Conservation (phyloP, 306 rosid genomes). For the Vachellia collinsii region DNA sequence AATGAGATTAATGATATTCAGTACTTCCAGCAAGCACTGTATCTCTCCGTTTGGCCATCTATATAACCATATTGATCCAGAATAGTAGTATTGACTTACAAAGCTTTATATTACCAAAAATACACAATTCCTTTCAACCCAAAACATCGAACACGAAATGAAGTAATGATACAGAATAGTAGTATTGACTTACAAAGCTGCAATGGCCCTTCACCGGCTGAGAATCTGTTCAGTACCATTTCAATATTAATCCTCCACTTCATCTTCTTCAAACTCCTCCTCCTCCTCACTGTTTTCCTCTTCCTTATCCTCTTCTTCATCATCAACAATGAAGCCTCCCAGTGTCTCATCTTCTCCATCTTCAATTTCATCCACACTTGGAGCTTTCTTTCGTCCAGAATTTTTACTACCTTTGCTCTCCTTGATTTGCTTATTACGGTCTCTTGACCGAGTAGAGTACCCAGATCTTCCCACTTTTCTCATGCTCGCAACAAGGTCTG, state of each 20-base stretch:
- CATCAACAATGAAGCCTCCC: slow-evolving; percentile 72
- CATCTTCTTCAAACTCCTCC: slow-evolving; percentile 40
- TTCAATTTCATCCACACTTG: slow-evolving; percentile 37
- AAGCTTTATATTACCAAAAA: neutral
- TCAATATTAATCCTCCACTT: slow-evolving; percentile 33
- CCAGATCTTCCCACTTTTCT: slow-evolving; percentile 49
- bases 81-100: no score
- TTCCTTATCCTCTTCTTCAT: slow-evolving; percentile 50
- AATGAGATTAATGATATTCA: no score
- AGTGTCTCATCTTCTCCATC: slow-evolving; percentile 60
- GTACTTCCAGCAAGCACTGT: no score
- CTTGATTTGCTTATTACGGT: slow-evolving; percentile 26
- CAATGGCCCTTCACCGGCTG: neutral
- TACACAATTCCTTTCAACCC: neutral
- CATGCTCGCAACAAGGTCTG: slow-evolving; percentile 44
- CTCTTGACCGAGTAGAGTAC: slow-evolving; percentile 70
- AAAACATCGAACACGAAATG: neutral
- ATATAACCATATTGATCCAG: no score
- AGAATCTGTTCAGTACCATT: neutral
- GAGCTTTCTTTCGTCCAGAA: slow-evolving; percentile 45
- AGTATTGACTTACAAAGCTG: slow-evolving; percentile 7
- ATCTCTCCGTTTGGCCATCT: no score
- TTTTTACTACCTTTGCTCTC: slow-evolving; percentile 34
- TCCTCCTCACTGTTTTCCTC: slow-evolving; percentile 33
- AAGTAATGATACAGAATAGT: slow-evolving; percentile 12